A percentile compares a stretch with the other conserved stretches of the same genome.
Conservation (phyloP, 768 basidiomycete genomes). For the Suillus plorans region DNA sequence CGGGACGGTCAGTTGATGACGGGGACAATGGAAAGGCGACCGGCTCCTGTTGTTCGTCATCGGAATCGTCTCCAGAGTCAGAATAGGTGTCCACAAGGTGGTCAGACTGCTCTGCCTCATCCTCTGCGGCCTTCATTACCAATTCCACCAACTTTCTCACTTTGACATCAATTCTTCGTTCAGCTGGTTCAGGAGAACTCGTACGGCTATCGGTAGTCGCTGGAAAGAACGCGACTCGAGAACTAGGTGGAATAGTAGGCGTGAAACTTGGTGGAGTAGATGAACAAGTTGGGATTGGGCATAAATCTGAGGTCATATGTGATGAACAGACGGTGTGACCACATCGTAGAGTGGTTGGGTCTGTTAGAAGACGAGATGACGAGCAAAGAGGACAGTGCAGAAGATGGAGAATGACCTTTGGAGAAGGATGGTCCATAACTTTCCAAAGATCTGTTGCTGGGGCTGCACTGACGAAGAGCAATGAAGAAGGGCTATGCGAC, state of each 20-base stretch:
- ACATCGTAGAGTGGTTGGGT: conserved; percentile 66
- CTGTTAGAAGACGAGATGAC: conserved; percentile 32
- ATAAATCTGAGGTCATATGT: conserved; percentile 41
- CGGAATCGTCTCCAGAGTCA: conserved; percentile 32
- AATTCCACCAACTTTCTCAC: conserved; percentile 55
- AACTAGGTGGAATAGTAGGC: conserved; percentile 43
- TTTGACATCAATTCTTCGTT: conserved; percentile 49
- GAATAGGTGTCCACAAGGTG: conserved; percentile 22
- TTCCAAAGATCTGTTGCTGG: not conserved
- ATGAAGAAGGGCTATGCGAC: not conserved
- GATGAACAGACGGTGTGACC: conserved; percentile 77
- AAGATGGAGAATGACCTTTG: conserved; percentile 31
- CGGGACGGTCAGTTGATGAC: conserved; percentile 33
- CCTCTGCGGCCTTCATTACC: conserved; percentile 26
- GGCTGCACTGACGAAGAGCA: not conserved
- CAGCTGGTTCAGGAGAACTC: not conserved
- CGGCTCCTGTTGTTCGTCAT: conserved; percentile 19
- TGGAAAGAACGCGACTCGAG: conserved; percentile 33
- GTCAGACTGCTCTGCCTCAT: conserved; percentile 11
- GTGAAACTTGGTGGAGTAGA: conserved; percentile 17
- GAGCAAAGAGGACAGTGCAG: conserved; percentile 58
- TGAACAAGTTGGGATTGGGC: conserved; percentile 39
- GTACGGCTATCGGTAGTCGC: conserved; percentile 30
- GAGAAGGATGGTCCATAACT: not conserved
- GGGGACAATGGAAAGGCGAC: conserved; percentile 17